Conservation (phyloP, 495 filamentous ascomycete species). For the Aspergillus ostianus region DNA sequence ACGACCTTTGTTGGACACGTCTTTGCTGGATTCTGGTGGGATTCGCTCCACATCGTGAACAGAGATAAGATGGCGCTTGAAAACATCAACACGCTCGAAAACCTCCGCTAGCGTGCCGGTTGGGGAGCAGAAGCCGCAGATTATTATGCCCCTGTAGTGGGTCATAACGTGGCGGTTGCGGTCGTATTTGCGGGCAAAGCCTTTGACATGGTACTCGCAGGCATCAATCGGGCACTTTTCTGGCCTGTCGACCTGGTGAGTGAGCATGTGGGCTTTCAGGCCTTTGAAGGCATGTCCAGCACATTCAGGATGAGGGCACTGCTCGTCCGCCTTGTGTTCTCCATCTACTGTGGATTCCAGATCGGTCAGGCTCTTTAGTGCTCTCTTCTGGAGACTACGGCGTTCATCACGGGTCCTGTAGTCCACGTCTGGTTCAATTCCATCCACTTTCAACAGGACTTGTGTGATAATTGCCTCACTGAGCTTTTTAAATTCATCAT, state of each 20-base stretch:
- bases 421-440: too few relatives aligned
- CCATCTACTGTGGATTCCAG: slow-evolving; percentile 44
- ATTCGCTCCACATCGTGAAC: slow-evolving; percentile 95
- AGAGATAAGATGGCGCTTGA: slow-evolving; percentile 93
- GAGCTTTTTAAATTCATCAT: too few relatives aligned
- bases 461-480: too few relatives aligned
- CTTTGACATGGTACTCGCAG: slow-evolving; percentile 94
- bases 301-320: slow-evolving; percentile 82
- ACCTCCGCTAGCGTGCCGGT: slow-evolving; percentile 87
- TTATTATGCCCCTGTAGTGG: slow-evolving; percentile 99
- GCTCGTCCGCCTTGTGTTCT: slow-evolving; percentile 61
- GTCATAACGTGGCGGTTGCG: slow-evolving; percentile 97
- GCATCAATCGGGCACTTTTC: slow-evolving; percentile 95
- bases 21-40: slow-evolving; percentile 84
- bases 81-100: slow-evolving; percentile 97
- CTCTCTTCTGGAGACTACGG: too few relatives aligned
- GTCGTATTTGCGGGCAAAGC: slow-evolving; percentile 97
- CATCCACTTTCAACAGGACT: too few relatives aligned
- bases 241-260: slow-evolving; percentile 87
- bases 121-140: slow-evolving; percentile 95
- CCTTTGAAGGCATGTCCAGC: slow-evolving; percentile 84
- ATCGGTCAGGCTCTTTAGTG: too few relatives aligned
- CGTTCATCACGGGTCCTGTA: too few relatives aligned
- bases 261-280: slow-evolving; percentile 92
- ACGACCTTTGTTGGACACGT: slow-evolving; percentile 57